phyloP scores from a whole-genome alignment of 2,329 filamentous ascomycete genomes.

The Phaeomoniella chlamydospora region DNA sequence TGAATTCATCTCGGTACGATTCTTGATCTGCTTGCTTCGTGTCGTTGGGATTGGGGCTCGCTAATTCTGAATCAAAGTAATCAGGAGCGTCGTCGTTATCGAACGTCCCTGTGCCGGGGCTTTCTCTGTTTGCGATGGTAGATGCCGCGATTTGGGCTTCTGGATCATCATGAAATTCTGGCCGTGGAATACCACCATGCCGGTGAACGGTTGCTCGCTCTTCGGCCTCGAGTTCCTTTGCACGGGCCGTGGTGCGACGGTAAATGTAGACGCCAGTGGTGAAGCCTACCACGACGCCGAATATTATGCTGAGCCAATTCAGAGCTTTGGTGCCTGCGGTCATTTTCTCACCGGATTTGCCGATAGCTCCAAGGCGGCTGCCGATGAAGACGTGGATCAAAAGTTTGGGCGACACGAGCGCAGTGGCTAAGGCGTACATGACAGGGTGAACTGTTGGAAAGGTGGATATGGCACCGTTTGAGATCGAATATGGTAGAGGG shows the following conservation, averaged over 20 bases:
- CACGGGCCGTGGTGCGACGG: conserved; percentile 38
- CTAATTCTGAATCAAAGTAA: conserved; percentile 31
- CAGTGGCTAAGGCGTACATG: conserved; percentile 69
- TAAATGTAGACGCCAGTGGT: conserved; percentile 79
- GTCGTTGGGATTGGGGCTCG: conserved; percentile 12
- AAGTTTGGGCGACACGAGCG: conserved; percentile 70
- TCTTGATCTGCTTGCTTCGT: conserved; percentile 19
- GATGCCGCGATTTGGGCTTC: conserved; percentile 23
- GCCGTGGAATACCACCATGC: conserved; percentile 9
- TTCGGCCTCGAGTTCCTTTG: conserved; percentile 32
- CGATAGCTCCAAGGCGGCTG: conserved; percentile 63
- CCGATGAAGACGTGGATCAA: conserved; percentile 90
- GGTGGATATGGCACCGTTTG: conserved; percentile 87
- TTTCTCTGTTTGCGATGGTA: conserved; percentile 26
- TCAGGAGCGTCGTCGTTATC: conserved; percentile 24
- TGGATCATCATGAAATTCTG: conserved; percentile 19
- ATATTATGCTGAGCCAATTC: conserved; percentile 67
- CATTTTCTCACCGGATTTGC: conserved; percentile 77
- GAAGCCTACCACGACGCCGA: conserved; percentile 57
- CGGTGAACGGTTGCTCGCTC: conserved; percentile 21
- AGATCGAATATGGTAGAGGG: conserved; percentile 80
- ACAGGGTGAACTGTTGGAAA: conserved; percentile 72
- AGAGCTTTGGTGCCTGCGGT: conserved; percentile 59
- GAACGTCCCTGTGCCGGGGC: no score
- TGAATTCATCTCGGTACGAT: conserved; percentile 41